These are phyloP conservation scores for Erigeron philadelphicus DNA, from an alignment of 140 eudicot species.

Conservation along the genomic window DNA sequence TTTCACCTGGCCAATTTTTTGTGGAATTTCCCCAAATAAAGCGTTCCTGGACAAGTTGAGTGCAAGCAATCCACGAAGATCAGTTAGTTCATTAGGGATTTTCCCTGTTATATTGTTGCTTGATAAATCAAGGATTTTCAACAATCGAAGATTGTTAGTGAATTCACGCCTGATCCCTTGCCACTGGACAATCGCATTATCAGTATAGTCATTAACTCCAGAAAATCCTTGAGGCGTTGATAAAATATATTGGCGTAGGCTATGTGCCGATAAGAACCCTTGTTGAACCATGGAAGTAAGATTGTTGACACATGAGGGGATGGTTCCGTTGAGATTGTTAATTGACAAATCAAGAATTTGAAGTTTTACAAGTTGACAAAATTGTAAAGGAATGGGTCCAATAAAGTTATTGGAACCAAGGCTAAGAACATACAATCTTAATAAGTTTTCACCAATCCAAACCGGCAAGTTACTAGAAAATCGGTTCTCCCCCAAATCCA, in stretches of 20 bases:
- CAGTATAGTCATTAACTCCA: no score
- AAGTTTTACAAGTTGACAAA: slow-evolving; percentile 25
- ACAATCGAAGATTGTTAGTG: slow-evolving; percentile 22
- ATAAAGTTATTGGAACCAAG: slow-evolving; percentile 30
- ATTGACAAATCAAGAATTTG: slow-evolving; percentile 35
- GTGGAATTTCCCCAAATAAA: slow-evolving; percentile 21
- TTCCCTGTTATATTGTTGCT: slow-evolving; percentile 30
- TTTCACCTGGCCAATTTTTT: slow-evolving; percentile 19
- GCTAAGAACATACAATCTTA: slow-evolving; percentile 17
- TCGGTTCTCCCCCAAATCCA: slow-evolving; percentile 25
- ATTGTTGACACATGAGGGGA: slow-evolving; percentile 39
- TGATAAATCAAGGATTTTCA: slow-evolving; percentile 30
- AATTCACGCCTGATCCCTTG: slow-evolving; percentile 24
- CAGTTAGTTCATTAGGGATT: slow-evolving; percentile 17
- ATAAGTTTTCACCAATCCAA: slow-evolving; percentile 36
- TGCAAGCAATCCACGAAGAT: slow-evolving; percentile 18
- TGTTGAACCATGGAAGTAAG: slow-evolving; percentile 24
- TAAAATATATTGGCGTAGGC: no score
- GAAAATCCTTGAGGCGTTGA: no score
- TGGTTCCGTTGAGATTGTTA: slow-evolving; percentile 34
- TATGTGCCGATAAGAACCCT: not conserved
- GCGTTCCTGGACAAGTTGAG: slow-evolving; percentile 27
- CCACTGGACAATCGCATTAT: slow-evolving; percentile 14
- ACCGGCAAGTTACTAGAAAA: slow-evolving; percentile 25
- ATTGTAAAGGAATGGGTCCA: slow-evolving; percentile 33